phyloP scores from a whole-genome alignment of 306 rosid species.

The Crotalaria pallida region DNA sequence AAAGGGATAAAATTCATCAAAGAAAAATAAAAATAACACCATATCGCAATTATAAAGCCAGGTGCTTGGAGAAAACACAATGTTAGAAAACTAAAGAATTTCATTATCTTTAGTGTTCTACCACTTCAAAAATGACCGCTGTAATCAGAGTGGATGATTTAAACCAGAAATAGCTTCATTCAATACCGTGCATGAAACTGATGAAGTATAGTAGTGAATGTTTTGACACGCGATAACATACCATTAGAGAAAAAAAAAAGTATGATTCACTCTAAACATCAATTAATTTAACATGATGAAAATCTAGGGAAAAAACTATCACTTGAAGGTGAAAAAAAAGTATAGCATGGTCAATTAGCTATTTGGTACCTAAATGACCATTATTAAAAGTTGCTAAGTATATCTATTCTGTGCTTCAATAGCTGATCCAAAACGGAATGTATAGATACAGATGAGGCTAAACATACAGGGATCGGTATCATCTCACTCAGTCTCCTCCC shows the following conservation, averaged over 20 bases:
- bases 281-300: neutral
- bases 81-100: neutral
- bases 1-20: neutral
- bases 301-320: neutral
- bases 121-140: neutral
- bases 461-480: slow-evolving; percentile 61
- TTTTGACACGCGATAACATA: neutral
- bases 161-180: slow-evolving; percentile 1
- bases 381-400: slow-evolving; percentile 9
- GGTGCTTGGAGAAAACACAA: neutral
- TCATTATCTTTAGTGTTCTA: neutral
- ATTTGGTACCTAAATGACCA: slow-evolving; percentile 10
- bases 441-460: slow-evolving; percentile 18
- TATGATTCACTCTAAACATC: neutral
- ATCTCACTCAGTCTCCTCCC: slow-evolving; percentile 55
- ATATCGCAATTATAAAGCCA: neutral
- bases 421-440: slow-evolving; percentile 21
- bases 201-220: neutral
- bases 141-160: neutral
- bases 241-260: neutral
- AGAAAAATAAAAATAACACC: neutral
- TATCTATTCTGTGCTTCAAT: slow-evolving; percentile 19
- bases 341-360: neutral
- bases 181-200: neutral
- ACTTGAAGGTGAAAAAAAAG: neutral